Conservation (phyloP, 768 basidiomycete species). For the Kwoniella shandongensis region DNA sequence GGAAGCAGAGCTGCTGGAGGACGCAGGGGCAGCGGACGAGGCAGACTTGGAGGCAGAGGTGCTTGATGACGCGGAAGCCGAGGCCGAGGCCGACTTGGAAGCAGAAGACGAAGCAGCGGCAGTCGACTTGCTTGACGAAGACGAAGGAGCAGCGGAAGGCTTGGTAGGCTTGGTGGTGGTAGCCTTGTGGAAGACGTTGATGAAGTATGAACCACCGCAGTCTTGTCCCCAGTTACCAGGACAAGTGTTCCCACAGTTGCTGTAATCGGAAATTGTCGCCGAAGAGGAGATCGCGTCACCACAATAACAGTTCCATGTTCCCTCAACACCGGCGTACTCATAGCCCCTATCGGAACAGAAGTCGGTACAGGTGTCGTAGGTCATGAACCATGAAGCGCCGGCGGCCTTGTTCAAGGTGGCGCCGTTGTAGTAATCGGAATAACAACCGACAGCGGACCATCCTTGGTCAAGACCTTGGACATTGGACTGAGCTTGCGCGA, state of each 20-base stretch:
- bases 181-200: slow-evolving; percentile 17
- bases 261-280: slow-evolving; percentile 6
- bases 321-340: slow-evolving; percentile 21
- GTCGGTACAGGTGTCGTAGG: slow-evolving; percentile 16
- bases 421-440: not conserved
- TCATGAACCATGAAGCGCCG: slow-evolving; percentile 19
- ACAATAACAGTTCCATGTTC: slow-evolving; percentile 19
- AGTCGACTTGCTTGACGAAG: slow-evolving; percentile 1
- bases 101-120: not conserved
- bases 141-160: slow-evolving; percentile 10
- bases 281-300: slow-evolving; percentile 10
- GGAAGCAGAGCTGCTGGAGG: not conserved
- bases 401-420: slow-evolving; percentile 28
- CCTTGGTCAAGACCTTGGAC: slow-evolving; percentile 21
- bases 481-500: slow-evolving; percentile 1
- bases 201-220: slow-evolving; percentile 15
- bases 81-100: not conserved
- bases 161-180: not conserved
- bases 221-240: slow-evolving; percentile 17
- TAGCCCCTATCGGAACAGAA: slow-evolving; percentile 27
- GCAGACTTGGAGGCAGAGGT: not conserved
- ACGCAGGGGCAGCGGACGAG: not conserved
- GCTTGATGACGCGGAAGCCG: not conserved
- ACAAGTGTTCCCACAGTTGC: slow-evolving; percentile 23
- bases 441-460: slow-evolving; percentile 17